Evolutionary conservation across 2,329 filamentous ascomycete species (phyloP).

Genomic region (Spiromastix sp.): DNA sequence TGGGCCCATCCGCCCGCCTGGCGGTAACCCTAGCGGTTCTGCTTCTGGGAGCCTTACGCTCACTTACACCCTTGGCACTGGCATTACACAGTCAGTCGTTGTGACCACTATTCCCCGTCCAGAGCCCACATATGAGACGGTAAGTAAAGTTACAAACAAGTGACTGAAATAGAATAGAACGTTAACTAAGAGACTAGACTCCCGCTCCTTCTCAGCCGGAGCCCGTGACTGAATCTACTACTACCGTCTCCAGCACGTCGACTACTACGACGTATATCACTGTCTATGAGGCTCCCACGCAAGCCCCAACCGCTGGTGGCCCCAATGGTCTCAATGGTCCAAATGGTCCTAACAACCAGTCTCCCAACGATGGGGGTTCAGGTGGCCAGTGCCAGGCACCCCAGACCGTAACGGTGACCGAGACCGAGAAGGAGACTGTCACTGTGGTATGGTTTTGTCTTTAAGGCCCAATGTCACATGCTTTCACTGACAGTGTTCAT

Average conservation of each 20-base stretch:
- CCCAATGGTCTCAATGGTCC: constrained; percentile 5
- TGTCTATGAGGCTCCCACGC: constrained; percentile 5
- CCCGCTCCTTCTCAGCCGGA: too few species aligned
- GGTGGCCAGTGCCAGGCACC: background rate
- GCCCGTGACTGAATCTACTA: constrained; percentile 13
- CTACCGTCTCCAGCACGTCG: constrained; percentile 20
- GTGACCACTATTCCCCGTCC: constrained; percentile 26
- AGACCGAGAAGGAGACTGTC: constrained; percentile 24
- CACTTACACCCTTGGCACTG: constrained; percentile 31
- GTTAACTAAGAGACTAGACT: too few species aligned
- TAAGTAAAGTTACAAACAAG: too few species aligned
- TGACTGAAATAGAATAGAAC: too few species aligned
- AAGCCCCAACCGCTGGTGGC: background rate
- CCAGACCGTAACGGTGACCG: constrained; percentile 23
- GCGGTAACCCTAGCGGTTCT: background rate
- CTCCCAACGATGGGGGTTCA: constrained; percentile 1
- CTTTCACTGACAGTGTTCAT: constrained; percentile 1
- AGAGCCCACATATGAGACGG: too few species aligned
- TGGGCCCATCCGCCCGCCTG: background rate
- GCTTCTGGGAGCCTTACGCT: constrained; percentile 20
- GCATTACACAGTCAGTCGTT: constrained; percentile 24
- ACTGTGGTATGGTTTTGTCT: constrained; percentile 15
- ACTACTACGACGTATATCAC: constrained; percentile 17
- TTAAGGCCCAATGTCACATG: background rate
- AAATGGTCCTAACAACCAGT: background rate